A percentile compares a stretch with the other conserved stretches of the same genome.
These are phyloP conservation scores for Backusella morwellensis DNA, from an alignment of 192 early-diverging fungal genomes.

Conservation along the genomic window DNA sequence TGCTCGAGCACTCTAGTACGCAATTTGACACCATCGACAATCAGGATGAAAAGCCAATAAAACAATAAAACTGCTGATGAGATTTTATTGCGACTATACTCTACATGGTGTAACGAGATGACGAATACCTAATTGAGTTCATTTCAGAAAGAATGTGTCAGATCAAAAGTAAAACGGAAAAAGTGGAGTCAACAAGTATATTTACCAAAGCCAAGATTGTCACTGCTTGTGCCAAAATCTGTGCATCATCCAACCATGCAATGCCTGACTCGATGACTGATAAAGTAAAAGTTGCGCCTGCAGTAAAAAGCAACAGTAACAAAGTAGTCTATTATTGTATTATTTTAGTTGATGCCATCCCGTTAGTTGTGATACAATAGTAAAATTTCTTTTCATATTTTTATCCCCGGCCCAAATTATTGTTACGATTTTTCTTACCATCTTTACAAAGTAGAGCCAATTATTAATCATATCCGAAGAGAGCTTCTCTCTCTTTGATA, in stretches of 20 bases:
- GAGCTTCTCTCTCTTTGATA: constrained; percentile 29
- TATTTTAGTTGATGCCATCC: background rate
- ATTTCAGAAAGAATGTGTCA: background rate
- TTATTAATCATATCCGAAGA: constrained; percentile 29
- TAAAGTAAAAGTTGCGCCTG: background rate
- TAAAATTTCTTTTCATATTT: background rate
- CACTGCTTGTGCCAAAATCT: background rate
- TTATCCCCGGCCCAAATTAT: background rate
- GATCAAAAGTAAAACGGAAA: background rate
- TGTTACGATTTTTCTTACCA: constrained; percentile 15
- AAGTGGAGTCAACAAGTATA: background rate
- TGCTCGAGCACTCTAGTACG: constrained; percentile 30
- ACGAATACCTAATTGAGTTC: constrained; percentile 14
- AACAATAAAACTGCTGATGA: constrained; percentile 58
- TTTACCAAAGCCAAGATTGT: constrained; percentile 14
- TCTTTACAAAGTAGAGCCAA: constrained; percentile 36
- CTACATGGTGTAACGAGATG: constrained; percentile 27
- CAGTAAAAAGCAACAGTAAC: background rate
- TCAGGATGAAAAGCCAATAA: constrained; percentile 53
- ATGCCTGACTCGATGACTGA: background rate
- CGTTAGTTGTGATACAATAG: background rate
- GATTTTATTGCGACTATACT: constrained; percentile 37
- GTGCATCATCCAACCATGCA: background rate
- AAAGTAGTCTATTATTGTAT: background rate
- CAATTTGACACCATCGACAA: constrained; percentile 40